Conservation (phyloP, 225 moss, liverwort and hornwort genomes). For the Pseudisothecium myosuroides region DNA sequence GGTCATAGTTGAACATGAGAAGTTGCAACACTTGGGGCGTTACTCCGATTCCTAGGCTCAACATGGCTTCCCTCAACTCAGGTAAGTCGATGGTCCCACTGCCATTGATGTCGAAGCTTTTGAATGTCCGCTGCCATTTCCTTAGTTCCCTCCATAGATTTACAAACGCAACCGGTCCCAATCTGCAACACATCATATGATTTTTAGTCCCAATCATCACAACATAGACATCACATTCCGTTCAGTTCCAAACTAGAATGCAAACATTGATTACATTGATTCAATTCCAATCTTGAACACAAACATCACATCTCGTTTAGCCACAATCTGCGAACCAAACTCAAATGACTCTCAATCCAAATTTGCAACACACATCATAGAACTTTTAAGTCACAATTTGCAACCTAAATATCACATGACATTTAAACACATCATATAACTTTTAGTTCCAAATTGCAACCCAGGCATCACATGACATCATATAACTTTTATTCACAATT, state of each 20-base stretch:
- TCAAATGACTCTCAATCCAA: not conserved
- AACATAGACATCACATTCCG: not conserved
- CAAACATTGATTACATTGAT: not conserved
- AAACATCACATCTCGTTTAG: not conserved
- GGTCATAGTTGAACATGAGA: conserved; percentile 38
- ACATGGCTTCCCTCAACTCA: conserved; percentile 36
- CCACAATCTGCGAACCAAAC: not conserved
- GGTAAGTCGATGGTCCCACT: conserved; percentile 25
- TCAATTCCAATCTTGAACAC: not conserved
- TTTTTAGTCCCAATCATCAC: not conserved
- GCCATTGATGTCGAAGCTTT: conserved; percentile 20
- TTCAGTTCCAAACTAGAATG: not conserved
- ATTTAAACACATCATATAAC: not conserved
- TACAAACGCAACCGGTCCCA: conserved; percentile 18
- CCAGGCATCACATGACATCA: not conserved
- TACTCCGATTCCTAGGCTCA: conserved; percentile 26
- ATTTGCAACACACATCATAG: not conserved
- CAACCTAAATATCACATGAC: not conserved
- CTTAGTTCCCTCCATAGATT: conserved; percentile 28
- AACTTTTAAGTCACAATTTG: not conserved
- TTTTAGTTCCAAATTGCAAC: not conserved
- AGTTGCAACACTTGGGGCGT: conserved; percentile 42
- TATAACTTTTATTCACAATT: not conserved
- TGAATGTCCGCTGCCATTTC: conserved; percentile 36
- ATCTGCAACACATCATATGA: not conserved